Conservation (phyloP, 1,139 yeast species). For the Blastobotrys illinoisensis region DNA sequence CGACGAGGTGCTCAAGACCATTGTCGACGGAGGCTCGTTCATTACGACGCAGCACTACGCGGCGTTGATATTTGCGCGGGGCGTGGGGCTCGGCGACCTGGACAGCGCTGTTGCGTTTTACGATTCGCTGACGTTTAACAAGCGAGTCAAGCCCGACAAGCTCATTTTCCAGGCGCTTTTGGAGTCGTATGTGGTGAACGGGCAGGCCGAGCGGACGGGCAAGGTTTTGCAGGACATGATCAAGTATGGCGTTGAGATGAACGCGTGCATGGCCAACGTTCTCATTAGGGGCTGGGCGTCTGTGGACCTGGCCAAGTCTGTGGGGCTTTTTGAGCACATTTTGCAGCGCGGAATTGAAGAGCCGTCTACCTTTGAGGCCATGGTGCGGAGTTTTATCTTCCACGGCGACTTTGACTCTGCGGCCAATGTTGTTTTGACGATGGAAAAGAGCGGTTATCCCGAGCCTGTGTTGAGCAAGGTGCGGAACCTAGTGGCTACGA, state of each 20-base stretch:
- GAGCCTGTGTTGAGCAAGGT: conserved; percentile 30
- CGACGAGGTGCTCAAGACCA: conserved; percentile 32
- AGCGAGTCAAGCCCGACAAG: conserved; percentile 34
- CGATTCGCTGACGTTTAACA: conserved; percentile 24
- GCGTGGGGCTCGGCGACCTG: conserved; percentile 33
- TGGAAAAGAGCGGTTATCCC: conserved; percentile 29
- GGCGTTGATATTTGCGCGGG: conserved; percentile 37
- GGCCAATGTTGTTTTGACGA: conserved; percentile 22
- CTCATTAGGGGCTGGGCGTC: conserved; percentile 38
- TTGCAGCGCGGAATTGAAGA: conserved; percentile 28
- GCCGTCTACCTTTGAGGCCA: conserved; percentile 36
- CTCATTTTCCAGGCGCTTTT: conserved; percentile 37
- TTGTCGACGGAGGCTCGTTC: conserved; percentile 28
- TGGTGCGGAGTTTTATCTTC: conserved; percentile 32
- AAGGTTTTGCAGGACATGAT: conserved; percentile 35
- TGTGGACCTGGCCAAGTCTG: conserved; percentile 28
- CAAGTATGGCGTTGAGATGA: conserved; percentile 30
- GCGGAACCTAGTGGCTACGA: conserved; percentile 13
- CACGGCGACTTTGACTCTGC: conserved; percentile 27
- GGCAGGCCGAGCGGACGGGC: conserved; percentile 28
- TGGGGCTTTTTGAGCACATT: conserved; percentile 31
- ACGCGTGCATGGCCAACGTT: conserved; percentile 35
- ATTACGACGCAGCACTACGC: conserved; percentile 37
- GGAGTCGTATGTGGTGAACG: conserved; percentile 36
- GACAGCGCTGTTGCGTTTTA: conserved; percentile 34